Evolutionary conservation across 805 yeast species (phyloP).

Genomic region (Ogataea zsoltii): DNA sequence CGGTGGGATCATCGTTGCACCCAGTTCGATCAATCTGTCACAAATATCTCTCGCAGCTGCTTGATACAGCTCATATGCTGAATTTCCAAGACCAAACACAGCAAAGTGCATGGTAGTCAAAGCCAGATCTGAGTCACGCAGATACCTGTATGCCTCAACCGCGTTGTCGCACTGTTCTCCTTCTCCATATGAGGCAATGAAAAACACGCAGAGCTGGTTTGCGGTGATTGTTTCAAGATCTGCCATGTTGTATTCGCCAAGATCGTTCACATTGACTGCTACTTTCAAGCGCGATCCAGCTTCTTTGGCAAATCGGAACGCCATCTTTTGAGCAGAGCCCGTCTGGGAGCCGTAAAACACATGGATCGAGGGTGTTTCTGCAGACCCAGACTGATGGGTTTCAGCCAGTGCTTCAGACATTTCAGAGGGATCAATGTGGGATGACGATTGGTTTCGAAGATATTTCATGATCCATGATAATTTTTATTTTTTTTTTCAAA

Average conservation of each 20-base stretch:
- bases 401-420: constrained; percentile 38
- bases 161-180: constrained; percentile 97
- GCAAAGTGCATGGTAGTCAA: constrained; percentile 58
- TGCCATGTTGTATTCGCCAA: constrained; percentile 76
- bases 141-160: constrained; percentile 59
- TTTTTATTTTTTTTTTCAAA: no score
- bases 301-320: constrained; percentile 73
- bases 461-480: no score
- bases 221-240: constrained; percentile 58
- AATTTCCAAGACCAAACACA: constrained; percentile 88
- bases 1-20: constrained; percentile 60
- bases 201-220: constrained; percentile 46
- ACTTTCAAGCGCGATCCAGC: constrained; percentile 69
- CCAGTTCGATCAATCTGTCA: constrained; percentile 52
- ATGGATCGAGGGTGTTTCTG: neutral
- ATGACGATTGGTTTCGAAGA: no score
- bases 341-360: constrained; percentile 43
- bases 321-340: constrained; percentile 13
- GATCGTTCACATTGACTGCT: constrained; percentile 65
- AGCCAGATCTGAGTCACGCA: constrained; percentile 29
- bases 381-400: constrained; percentile 23
- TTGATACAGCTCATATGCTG: constrained; percentile 86
- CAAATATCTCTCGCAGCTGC: constrained; percentile 66
- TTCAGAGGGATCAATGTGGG: no score
- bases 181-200: constrained; percentile 92